Conservation (phyloP, 2,329 filamentous ascomycete genomes). For the Aspergillus sp. region DNA sequence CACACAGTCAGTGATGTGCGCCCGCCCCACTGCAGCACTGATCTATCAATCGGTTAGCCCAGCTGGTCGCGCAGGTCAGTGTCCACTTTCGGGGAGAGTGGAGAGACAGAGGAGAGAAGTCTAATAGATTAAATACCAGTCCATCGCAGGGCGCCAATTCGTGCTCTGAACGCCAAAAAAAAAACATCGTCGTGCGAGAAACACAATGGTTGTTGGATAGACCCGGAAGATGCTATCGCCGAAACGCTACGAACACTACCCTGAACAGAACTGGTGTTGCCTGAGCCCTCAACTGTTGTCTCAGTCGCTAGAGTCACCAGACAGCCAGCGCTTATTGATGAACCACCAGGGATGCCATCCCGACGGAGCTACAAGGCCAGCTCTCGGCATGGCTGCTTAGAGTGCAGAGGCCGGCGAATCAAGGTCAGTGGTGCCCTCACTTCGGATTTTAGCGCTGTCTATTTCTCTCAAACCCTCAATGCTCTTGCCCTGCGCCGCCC, state of each 20-base stretch:
- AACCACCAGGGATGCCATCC: slow-evolving; percentile 24
- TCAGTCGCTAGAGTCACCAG: not conserved
- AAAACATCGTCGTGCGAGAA: not conserved
- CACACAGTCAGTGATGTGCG: slow-evolving; percentile 9
- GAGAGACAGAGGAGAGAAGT: slow-evolving; percentile 15
- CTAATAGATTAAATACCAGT: slow-evolving; percentile 25
- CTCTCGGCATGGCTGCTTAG: slow-evolving; percentile 25
- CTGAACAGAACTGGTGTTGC: slow-evolving; percentile 2
- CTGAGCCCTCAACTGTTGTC: not conserved
- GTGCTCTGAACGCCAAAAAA: not conserved
- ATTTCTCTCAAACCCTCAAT: not conserved
- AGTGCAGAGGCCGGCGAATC: slow-evolving; percentile 26
- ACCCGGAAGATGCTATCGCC: slow-evolving; percentile 5
- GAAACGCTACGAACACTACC: not conserved
- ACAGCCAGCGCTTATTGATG: not conserved
- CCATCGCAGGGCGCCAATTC: slow-evolving; percentile 2
- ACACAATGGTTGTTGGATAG: not conserved
- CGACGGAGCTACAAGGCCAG: slow-evolving; percentile 20
- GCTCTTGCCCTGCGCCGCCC: not conserved
- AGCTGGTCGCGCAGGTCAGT: slow-evolving; percentile 1
- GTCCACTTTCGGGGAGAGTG: slow-evolving; percentile 13
- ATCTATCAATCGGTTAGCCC: slow-evolving; percentile 20
- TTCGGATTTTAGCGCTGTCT: slow-evolving; percentile 2
- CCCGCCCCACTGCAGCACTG: slow-evolving; percentile 19
- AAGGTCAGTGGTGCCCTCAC: slow-evolving; percentile 24